phyloP scores from a whole-genome alignment of 2,329 filamentous ascomycete genomes.

The Sporothrix variecibatus region DNA sequence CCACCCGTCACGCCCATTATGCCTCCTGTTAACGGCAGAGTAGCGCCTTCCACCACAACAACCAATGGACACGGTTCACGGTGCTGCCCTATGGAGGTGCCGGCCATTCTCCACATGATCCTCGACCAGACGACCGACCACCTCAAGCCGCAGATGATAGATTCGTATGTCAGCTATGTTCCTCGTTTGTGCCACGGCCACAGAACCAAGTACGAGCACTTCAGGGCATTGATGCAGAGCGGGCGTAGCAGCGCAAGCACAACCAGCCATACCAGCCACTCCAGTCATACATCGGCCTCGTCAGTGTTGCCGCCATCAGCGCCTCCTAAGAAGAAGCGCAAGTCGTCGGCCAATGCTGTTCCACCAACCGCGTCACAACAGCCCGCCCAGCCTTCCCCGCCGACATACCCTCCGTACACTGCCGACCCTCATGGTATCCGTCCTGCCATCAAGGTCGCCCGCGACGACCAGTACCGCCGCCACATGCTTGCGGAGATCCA shows the following conservation, averaged over 20 bases:
- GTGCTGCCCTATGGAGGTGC: constrained; percentile 30
- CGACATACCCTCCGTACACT: neutral
- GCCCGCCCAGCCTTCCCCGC: neutral
- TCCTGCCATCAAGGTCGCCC: constrained; percentile 21
- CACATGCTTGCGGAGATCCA: constrained; percentile 28
- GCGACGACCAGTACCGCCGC: constrained; percentile 28
- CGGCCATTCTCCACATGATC: constrained; percentile 28
- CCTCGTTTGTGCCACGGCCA: constrained; percentile 25
- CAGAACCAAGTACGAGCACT: constrained; percentile 18
- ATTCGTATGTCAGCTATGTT: constrained; percentile 20
- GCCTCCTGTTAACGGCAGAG: neutral
- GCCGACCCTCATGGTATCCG: constrained; percentile 2
- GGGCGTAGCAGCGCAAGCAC: neutral
- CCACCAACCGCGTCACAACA: neutral
- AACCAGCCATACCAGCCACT: too few species aligned
- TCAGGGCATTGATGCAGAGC: constrained; percentile 12
- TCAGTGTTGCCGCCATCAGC: neutral
- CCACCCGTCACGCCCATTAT: neutral
- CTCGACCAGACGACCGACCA: constrained; percentile 24
- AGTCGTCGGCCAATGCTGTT: neutral
- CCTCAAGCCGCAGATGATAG: constrained; percentile 28
- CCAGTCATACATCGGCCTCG: neutral
- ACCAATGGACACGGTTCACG: neutral
- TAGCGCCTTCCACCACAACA: neutral
- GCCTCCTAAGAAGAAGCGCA: constrained; percentile 4